A percentile compares a stretch with the other conserved stretches of the same genome.
Evolutionary conservation across 2,329 filamentous ascomycete genomes (phyloP).

Genomic region (Uncinocarpus reesii): DNA sequence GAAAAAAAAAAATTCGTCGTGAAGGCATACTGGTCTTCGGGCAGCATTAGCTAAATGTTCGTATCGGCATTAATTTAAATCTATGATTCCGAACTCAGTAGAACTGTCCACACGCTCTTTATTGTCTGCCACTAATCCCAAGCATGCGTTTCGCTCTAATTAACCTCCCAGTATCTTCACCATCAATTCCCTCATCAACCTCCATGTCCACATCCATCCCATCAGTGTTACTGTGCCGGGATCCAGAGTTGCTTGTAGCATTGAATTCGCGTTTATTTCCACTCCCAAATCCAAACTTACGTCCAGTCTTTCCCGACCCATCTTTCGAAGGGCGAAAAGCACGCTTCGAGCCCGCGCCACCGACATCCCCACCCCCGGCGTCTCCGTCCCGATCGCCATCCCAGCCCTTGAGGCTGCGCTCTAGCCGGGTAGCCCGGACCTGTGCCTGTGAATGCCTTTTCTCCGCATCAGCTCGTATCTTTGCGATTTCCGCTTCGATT

Average conservation of each 20-base stretch:
- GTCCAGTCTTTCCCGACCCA: constrained; percentile 2
- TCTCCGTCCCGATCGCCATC: constrained; percentile 20
- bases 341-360: constrained; percentile 18
- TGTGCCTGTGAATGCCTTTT: constrained; percentile 44
- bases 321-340: constrained; percentile 12
- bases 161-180: constrained; percentile 6
- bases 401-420: constrained; percentile 40
- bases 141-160: constrained; percentile 29
- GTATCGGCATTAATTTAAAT: no score
- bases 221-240: constrained; percentile 11
- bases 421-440: constrained; percentile 41
- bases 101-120: neutral
- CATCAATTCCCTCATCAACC: constrained; percentile 3
- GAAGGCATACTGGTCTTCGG: no score
- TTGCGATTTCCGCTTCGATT: constrained; percentile 63
- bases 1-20: no score
- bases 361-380: constrained; percentile 23
- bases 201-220: constrained; percentile 2
- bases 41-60: no score
- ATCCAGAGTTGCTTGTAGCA: constrained; percentile 10
- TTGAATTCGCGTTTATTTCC: constrained; percentile 18
- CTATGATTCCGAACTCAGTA: no score
- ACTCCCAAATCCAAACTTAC: constrained; percentile 11
- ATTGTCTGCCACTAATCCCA: constrained; percentile 25
- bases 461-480: constrained; percentile 51